These are phyloP conservation scores for Sporothrix phasma DNA, from an alignment of 2,329 filamentous ascomycete genomes.

Conservation along the genomic window DNA sequence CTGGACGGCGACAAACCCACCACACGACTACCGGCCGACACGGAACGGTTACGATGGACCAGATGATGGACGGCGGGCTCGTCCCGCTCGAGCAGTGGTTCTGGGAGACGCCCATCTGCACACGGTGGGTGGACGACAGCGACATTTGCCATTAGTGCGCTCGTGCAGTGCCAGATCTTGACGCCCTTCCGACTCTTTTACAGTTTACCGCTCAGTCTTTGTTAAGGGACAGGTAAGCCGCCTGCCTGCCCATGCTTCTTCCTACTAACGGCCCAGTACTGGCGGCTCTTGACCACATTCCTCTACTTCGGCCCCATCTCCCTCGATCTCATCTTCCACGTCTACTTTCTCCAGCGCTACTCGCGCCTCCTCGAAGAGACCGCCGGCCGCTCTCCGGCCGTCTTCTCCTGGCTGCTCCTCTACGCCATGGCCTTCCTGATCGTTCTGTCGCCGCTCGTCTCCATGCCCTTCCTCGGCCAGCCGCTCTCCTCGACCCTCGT, in stretches of 20 bases:
- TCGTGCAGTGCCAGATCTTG: conserved; percentile 88
- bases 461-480: conserved; percentile 89
- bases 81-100: conserved; percentile 92
- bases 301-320: conserved; percentile 94
- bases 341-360: conserved; percentile 97
- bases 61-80: conserved; percentile 44
- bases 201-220: conserved; percentile 85
- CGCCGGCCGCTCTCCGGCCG: conserved; percentile 79
- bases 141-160: conserved; percentile 72
- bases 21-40: background rate
- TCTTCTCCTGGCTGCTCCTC: conserved; percentile 88
- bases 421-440: conserved; percentile 77
- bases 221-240: conserved; percentile 71
- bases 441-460: conserved; percentile 72
- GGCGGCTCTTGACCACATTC: conserved; percentile 92
- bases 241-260: background rate
- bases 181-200: conserved; percentile 96
- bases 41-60: conserved; percentile 37
- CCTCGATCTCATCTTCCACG: conserved; percentile 89
- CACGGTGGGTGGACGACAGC: conserved; percentile 94
- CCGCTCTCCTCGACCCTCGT: conserved; percentile 87
- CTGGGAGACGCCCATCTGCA: conserved; percentile 96
- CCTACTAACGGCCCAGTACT: conserved; percentile 56
- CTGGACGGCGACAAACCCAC: background rate
- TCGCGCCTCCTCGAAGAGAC: conserved; percentile 91